Evolutionary conservation across 2,329 filamentous ascomycete species (phyloP).

Genomic region (Pseudogymnoascus sp.): DNA sequence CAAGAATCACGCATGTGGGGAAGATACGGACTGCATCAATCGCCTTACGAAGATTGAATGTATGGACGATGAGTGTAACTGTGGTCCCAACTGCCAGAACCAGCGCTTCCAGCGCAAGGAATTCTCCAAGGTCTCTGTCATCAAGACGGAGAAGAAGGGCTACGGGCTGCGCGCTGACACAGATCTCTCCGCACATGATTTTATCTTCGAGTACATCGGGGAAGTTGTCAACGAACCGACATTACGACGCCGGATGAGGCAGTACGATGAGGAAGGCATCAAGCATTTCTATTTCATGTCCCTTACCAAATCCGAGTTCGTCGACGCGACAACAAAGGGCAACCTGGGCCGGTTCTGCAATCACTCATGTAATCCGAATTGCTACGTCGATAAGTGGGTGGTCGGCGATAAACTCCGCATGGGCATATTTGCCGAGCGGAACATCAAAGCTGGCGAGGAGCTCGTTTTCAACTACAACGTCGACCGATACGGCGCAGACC

Average conservation of each 20-base stretch:
- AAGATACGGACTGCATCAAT: slow-evolving; percentile 98
- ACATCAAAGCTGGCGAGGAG: slow-evolving; percentile 82
- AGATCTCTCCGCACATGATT: slow-evolving; percentile 72
- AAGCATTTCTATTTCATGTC: slow-evolving; percentile 99
- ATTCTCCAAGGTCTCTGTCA: slow-evolving; percentile 86
- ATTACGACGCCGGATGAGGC: slow-evolving; percentile 81
- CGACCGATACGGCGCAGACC: slow-evolving; percentile 92
- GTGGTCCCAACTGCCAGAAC: slow-evolving; percentile 82
- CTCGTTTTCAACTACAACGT: slow-evolving; percentile 99
- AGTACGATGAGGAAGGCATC: slow-evolving; percentile 93
- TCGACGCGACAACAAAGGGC: slow-evolving; percentile 93
- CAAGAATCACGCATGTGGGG: slow-evolving; percentile 78
- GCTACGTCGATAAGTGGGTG: slow-evolving; percentile 99
- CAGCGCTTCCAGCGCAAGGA: slow-evolving; percentile 87
- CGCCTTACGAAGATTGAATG: slow-evolving; percentile 98
- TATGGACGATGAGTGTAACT: slow-evolving; percentile 71
- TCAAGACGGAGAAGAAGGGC: slow-evolving; percentile 97
- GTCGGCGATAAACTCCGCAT: slow-evolving; percentile 95
- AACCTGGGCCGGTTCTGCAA: slow-evolving; percentile 97
- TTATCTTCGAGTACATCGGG: slow-evolving; percentile 97
- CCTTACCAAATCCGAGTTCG: slow-evolving; percentile 89
- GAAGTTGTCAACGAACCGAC: slow-evolving; percentile 92
- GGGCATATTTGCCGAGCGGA: slow-evolving; percentile 91
- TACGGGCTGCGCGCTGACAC: slow-evolving; percentile 80
- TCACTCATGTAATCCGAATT: slow-evolving; percentile 97